phyloP scores from a whole-genome alignment of 371 early-diverging fungal species.

The Lichtheimia ramosa region DNA sequence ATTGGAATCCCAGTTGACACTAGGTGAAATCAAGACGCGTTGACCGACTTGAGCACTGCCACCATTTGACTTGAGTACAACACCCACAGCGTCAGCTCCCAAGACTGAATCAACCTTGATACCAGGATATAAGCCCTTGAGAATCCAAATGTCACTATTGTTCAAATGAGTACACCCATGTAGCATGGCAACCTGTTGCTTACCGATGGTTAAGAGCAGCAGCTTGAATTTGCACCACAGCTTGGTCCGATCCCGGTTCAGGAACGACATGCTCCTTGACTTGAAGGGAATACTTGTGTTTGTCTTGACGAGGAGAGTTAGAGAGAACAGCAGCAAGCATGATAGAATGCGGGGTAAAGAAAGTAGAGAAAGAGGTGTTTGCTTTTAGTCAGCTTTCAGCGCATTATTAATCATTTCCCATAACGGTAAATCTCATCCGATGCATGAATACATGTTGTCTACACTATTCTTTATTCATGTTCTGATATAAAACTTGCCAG shows the following conservation, averaged over 20 bases:
- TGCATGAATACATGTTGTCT: too few species aligned
- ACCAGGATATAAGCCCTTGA: constrained; percentile 50
- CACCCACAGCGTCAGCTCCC: constrained; percentile 66
- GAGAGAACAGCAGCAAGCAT: constrained; percentile 20
- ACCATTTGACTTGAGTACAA: constrained; percentile 24
- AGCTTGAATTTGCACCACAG: constrained; percentile 59
- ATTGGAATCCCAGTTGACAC: constrained; percentile 59
- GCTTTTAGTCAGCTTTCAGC: too few species aligned
- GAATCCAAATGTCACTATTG: constrained; percentile 62
- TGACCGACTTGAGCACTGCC: constrained; percentile 27
- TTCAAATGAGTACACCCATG: too few species aligned
- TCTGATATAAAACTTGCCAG: constrained; percentile 76
- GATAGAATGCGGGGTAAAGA: not conserved
- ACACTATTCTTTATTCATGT: constrained; percentile 31
- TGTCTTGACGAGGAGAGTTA: constrained; percentile 8
- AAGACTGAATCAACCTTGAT: constrained; percentile 50
- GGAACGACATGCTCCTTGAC: constrained; percentile 11
- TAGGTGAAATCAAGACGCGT: constrained; percentile 57
- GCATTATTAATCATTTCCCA: too few species aligned
- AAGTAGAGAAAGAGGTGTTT: not conserved
- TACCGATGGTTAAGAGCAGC: constrained; percentile 73
- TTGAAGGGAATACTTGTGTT: constrained; percentile 27
- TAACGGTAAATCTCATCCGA: too few species aligned
- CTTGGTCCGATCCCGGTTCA: constrained; percentile 26
- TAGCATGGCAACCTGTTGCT: too few species aligned